phyloP scores from a whole-genome alignment of 2,329 filamentous ascomycete genomes.

The Epichloe amarillans region DNA sequence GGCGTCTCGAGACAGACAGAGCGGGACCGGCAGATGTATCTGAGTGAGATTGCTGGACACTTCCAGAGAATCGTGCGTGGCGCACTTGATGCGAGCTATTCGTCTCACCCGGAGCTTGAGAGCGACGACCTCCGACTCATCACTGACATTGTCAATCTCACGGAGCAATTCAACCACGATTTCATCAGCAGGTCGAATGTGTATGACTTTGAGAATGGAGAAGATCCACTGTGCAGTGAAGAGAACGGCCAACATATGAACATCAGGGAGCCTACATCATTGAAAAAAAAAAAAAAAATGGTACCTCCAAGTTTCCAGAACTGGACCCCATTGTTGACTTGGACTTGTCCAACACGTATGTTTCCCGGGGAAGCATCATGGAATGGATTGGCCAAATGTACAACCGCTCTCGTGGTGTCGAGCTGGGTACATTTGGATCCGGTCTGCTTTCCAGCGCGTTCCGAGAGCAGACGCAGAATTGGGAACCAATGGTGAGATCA shows the following conservation, averaged over 20 bases:
- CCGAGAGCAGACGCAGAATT: slow-evolving; percentile 39
- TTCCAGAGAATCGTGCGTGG: slow-evolving; percentile 1
- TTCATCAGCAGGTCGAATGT: neutral
- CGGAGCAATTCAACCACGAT: neutral
- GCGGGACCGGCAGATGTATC: neutral
- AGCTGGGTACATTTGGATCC: slow-evolving; percentile 17
- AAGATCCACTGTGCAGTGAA: neutral
- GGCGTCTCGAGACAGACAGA: neutral
- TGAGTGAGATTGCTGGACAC: neutral
- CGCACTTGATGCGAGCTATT: slow-evolving; percentile 1
- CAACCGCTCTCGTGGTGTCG: slow-evolving; percentile 2
- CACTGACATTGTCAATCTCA: slow-evolving; percentile 1
- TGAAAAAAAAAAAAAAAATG: no score
- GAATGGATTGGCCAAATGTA: slow-evolving; percentile 14
- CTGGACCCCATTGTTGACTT: slow-evolving; percentile 2
- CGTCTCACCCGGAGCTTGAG: neutral
- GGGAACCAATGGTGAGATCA: slow-evolving; percentile 31
- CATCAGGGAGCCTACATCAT: neutral
- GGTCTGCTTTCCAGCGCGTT: slow-evolving; percentile 32
- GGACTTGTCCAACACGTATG: neutral
- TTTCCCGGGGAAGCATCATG: neutral
- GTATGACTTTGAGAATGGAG: neutral
- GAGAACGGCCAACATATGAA: neutral
- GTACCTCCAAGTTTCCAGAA: neutral
- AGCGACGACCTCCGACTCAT: neutral